phyloP scores from a whole-genome alignment of 2,329 filamentous ascomycete genomes.

The Xylaria sp. region DNA sequence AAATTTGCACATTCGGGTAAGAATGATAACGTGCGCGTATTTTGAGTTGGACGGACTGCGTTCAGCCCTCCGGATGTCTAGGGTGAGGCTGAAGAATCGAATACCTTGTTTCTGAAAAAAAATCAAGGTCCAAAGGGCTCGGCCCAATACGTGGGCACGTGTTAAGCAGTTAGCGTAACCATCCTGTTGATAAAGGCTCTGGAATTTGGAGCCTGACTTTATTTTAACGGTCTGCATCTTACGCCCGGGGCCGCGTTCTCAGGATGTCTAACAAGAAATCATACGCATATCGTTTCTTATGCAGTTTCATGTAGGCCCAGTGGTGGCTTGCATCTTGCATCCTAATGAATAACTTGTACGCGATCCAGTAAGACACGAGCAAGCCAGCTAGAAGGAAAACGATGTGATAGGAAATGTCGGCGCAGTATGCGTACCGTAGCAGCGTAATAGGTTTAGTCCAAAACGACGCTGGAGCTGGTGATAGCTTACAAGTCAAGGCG shows the following conservation, averaged over 20 bases:
- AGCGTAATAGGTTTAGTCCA: not conserved
- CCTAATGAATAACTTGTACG: not conserved
- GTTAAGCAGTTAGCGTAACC: not conserved
- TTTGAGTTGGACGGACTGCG: not conserved
- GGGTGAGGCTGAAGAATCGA: not conserved
- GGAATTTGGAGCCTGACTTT: not conserved
- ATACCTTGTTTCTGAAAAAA: not conserved
- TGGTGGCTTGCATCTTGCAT: slow-evolving; percentile 24
- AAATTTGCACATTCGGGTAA: not conserved
- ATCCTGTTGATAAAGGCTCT: not conserved
- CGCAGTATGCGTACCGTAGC: not conserved
- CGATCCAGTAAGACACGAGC: not conserved
- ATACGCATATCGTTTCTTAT: slow-evolving; percentile 20
- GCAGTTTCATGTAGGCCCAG: slow-evolving; percentile 19
- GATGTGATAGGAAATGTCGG: not conserved
- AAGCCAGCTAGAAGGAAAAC: not conserved
- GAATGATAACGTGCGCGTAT: not conserved
- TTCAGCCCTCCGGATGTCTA: not conserved
- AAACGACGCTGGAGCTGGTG: not conserved
- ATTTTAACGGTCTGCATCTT: slow-evolving; percentile 4
- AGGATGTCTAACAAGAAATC: slow-evolving; percentile 1
- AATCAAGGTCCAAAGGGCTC: too few relatives aligned
- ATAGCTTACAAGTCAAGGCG: slow-evolving; percentile 7
- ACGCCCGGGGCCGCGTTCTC: not conserved
- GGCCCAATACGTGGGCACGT: not conserved